A percentile compares a stretch with the other conserved stretches of the same genome.
phyloP scores from a whole-genome alignment of 345 rosid genomes.

The Hibiscus tridactylites region DNA sequence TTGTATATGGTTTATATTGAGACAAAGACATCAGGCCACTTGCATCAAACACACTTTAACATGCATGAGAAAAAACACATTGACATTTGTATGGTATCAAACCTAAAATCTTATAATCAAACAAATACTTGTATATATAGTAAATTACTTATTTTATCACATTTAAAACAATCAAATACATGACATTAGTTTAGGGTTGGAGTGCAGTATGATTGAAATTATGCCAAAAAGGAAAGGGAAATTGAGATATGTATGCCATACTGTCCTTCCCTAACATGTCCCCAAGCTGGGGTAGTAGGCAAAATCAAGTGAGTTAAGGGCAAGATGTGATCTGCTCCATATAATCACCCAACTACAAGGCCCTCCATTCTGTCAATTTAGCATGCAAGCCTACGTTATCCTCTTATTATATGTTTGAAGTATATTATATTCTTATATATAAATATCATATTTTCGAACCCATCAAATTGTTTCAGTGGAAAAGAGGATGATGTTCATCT shows the following conservation, averaged over 20 bases:
- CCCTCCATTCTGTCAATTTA: constrained; percentile 28
- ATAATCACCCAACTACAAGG: constrained; percentile 21
- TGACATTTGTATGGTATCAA: too few species aligned
- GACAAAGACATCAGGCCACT: too few species aligned
- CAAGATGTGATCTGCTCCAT: constrained; percentile 13
- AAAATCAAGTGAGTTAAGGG: constrained; percentile 27
- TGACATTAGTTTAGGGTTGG: neutral
- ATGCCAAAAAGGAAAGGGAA: neutral
- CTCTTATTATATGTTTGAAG: neutral
- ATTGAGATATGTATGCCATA: constrained; percentile 19
- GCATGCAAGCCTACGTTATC: constrained; percentile 34
- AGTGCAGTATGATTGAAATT: neutral
- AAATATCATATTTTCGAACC: too few species aligned
- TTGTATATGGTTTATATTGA: too few species aligned
- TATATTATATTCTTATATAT: neutral
- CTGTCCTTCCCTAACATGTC: constrained; percentile 28
- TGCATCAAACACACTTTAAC: too few species aligned
- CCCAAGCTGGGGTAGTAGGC: constrained; percentile 19
- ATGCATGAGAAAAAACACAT: too few species aligned
- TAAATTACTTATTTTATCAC: too few species aligned
- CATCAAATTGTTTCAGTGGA: too few species aligned
- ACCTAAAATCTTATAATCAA: too few species aligned
- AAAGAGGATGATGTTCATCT: too few species aligned
- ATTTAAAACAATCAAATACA: too few species aligned
- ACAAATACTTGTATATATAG: too few species aligned